These are phyloP conservation scores for Ganoderma sp. DNA, from an alignment of 1,284 basidiomycete species.

Conservation along the genomic window DNA sequence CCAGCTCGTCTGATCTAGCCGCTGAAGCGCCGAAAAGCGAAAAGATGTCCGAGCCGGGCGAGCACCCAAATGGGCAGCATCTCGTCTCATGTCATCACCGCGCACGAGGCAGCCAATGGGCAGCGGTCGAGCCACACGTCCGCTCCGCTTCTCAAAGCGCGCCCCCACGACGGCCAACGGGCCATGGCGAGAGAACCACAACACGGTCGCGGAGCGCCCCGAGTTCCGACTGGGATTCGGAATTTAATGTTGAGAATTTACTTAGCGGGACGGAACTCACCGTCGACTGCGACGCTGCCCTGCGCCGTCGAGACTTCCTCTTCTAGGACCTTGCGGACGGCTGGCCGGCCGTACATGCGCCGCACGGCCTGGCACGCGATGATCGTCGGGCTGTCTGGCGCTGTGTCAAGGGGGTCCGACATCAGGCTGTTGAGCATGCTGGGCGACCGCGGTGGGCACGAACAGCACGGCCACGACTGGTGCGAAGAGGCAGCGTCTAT, in stretches of 20 bases:
- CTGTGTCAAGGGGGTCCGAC: neutral
- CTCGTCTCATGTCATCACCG: neutral
- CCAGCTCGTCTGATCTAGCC: conserved; percentile 33
- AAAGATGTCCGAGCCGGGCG: neutral
- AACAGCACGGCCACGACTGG: neutral
- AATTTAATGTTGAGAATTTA: neutral
- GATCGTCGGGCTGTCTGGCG: neutral
- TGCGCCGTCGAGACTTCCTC: conserved; percentile 29
- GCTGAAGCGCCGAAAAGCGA: conserved; percentile 29
- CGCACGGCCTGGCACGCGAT: conserved; percentile 5
- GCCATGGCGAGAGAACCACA: neutral
- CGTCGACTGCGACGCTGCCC: conserved; percentile 35
- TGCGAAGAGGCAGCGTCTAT: neutral
- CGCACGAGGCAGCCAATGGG: neutral
- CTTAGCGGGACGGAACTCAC: conserved; percentile 19
- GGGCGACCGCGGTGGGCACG: neutral
- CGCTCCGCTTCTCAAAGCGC: neutral
- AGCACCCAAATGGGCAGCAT: neutral
- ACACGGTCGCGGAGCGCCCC: conserved; percentile 1
- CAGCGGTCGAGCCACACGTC: neutral
- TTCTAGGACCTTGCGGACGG: conserved; percentile 30
- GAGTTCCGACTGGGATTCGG: neutral
- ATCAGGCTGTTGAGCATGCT: neutral
- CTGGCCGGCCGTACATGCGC: conserved; percentile 26
- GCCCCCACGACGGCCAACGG: neutral